Conservation (phyloP, 1,284 basidiomycete genomes). For the Ganoderma meredithae region DNA sequence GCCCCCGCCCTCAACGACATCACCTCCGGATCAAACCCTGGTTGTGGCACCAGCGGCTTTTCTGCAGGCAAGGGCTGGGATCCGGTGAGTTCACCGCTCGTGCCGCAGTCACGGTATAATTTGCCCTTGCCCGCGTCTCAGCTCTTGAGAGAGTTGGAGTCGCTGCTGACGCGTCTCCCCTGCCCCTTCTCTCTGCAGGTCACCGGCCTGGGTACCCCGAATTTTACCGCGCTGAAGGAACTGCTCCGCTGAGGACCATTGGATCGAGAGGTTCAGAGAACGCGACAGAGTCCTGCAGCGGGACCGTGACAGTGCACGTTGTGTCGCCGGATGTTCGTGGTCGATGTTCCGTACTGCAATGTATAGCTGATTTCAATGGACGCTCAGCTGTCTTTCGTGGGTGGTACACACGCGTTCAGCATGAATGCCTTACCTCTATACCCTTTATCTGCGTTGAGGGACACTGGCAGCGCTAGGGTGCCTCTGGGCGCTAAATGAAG, state of each 20-base stretch:
- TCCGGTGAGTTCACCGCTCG: conserved; percentile 50
- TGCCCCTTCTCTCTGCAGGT: conserved; percentile 46
- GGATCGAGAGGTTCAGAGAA: background rate
- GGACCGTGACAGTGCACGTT: no score
- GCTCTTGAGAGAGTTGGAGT: background rate
- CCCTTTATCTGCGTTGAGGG: no score
- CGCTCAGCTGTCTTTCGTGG: no score
- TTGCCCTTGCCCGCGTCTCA: background rate
- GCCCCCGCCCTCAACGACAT: conserved; percentile 65
- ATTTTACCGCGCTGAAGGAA: conserved; percentile 60
- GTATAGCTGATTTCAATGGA: no score
- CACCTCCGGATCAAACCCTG: conserved; percentile 53
- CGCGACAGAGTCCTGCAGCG: conserved; percentile 3
- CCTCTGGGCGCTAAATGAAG: no score
- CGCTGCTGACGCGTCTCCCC: background rate
- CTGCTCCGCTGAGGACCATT: conserved; percentile 42
- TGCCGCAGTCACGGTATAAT: no score
- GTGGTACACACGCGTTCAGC: no score
- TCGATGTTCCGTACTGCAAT: no score
- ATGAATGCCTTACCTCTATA: no score
- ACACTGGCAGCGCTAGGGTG: no score
- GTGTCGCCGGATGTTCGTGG: no score
- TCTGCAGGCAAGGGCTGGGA: conserved; percentile 64
- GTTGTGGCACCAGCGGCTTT: conserved; percentile 52
- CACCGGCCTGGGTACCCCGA: conserved; percentile 68